These are phyloP conservation scores for Prunus mongolica DNA, from an alignment of 306 rosid genomes.

Conservation along the genomic window DNA sequence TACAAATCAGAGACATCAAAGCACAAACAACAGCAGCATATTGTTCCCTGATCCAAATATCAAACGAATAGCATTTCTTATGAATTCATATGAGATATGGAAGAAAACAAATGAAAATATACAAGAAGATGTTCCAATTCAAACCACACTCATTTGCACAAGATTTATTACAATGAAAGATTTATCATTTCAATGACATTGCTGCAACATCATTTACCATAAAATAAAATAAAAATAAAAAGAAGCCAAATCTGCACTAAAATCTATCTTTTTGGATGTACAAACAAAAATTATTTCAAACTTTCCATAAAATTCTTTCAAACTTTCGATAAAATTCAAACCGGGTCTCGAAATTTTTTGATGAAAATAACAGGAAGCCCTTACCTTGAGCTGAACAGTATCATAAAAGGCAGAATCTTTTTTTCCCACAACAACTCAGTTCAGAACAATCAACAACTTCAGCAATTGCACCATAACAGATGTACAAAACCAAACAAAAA, in stretches of 20 bases:
- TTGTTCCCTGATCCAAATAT: neutral
- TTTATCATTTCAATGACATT: neutral
- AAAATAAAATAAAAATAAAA: neutral
- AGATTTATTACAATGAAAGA: neutral
- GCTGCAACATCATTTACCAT: constrained; percentile 12
- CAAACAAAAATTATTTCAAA: neutral
- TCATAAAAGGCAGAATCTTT: neutral
- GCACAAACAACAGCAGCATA: neutral
- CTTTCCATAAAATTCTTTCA: neutral
- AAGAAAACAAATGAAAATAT: neutral
- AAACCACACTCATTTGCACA: neutral
- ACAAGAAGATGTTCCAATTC: neutral
- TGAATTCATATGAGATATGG: neutral
- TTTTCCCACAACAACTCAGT: neutral
- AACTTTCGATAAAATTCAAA: neutral
- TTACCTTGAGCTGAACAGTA: neutral
- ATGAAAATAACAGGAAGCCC: constrained; percentile 12
- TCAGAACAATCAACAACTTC: constrained; percentile 17
- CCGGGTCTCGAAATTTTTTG: neutral
- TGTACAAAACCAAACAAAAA: neutral
- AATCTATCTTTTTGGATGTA: neutral
- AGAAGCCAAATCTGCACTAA: constrained; percentile 6
- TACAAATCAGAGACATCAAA: neutral
- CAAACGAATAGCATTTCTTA: neutral
- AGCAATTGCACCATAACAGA: neutral